These are phyloP conservation scores for Lizonia empirigonia DNA, from an alignment of 2,329 filamentous ascomycete genomes.

Conservation along the genomic window DNA sequence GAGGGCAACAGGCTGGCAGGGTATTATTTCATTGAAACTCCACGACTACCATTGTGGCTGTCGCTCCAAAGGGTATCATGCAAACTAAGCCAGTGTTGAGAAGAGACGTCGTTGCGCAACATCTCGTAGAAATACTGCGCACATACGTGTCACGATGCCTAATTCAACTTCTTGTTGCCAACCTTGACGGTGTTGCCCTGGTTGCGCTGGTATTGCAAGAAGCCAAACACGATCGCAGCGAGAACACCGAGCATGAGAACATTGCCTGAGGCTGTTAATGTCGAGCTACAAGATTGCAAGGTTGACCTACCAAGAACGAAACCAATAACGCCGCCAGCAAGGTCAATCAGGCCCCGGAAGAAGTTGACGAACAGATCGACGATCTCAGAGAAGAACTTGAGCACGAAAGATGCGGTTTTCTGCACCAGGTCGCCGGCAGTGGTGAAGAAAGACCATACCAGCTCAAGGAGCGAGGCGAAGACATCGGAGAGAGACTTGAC, in stretches of 20 bases:
- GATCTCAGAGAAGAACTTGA: slow-evolving; percentile 34
- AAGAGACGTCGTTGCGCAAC: not conserved
- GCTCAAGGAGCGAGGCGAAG: slow-evolving; percentile 39
- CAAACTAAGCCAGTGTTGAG: slow-evolving; percentile 2
- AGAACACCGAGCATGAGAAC: slow-evolving; percentile 44
- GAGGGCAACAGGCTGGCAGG: too few species aligned
- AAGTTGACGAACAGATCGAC: slow-evolving; percentile 42
- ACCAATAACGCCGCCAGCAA: slow-evolving; percentile 41
- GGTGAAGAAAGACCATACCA: slow-evolving; percentile 45
- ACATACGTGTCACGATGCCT: not conserved
- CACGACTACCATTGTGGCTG: too few species aligned
- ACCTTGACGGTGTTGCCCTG: slow-evolving; percentile 44
- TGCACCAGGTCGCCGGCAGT: slow-evolving; percentile 41
- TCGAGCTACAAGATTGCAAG: not conserved
- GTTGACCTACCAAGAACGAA: slow-evolving; percentile 40
- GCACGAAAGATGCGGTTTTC: slow-evolving; percentile 36
- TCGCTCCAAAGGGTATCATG: slow-evolving; percentile 9
- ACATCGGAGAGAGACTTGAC: slow-evolving; percentile 41
- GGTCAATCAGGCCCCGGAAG: slow-evolving; percentile 40
- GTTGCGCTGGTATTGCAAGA: slow-evolving; percentile 45
- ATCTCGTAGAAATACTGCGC: not conserved
- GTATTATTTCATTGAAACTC: too few species aligned
- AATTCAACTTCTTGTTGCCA: slow-evolving; percentile 48
- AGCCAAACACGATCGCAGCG: slow-evolving; percentile 40
- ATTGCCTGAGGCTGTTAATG: slow-evolving; percentile 31